A percentile compares a stretch with the other conserved stretches of the same genome.
These are phyloP conservation scores for Biancaea sappan DNA, from an alignment of 306 rosid species.

Conservation along the genomic window DNA sequence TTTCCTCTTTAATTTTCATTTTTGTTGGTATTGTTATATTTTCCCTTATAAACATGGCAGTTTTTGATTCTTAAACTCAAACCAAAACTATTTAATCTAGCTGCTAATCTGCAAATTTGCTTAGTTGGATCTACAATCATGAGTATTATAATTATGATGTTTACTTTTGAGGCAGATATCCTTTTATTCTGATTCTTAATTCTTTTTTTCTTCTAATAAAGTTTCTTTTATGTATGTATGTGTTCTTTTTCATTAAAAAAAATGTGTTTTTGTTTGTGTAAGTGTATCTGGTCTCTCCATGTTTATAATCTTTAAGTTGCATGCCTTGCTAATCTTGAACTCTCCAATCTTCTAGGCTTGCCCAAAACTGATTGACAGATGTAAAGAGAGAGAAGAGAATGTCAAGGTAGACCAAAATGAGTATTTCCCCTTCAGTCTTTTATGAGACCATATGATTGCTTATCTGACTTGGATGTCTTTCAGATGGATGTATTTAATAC, in stretches of 20 bases:
- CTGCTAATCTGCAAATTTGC: conserved; percentile 1
- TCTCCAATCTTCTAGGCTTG: conserved; percentile 70
- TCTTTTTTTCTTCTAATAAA: not conserved
- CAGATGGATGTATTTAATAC: conserved; percentile 98
- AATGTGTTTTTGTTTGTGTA: no score
- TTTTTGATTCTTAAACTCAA: not conserved
- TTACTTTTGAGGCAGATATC: not conserved
- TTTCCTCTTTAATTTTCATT: conserved; percentile 8
- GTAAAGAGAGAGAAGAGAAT: conserved; percentile 98
- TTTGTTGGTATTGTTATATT: not conserved
- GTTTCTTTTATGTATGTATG: not conserved
- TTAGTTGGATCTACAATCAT: conserved; percentile 2
- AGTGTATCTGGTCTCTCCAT: conserved; percentile 8
- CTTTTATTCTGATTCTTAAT: not conserved
- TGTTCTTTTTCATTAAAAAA: no score
- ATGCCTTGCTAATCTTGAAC: conserved; percentile 28
- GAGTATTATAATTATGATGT: not conserved
- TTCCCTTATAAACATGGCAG: not conserved
- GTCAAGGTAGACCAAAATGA: conserved; percentile 69
- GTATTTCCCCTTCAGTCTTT: conserved; percentile 19
- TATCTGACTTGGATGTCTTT: conserved; percentile 47
- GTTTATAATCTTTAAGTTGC: conserved; percentile 22
- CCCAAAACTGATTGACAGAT: conserved; percentile 95
- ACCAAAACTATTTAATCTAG: not conserved
- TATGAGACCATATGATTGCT: conserved; percentile 23